Evolutionary conservation across 164 flowering plant species (phyloP).

Genomic region (Tetrastigma voinierianum): DNA sequence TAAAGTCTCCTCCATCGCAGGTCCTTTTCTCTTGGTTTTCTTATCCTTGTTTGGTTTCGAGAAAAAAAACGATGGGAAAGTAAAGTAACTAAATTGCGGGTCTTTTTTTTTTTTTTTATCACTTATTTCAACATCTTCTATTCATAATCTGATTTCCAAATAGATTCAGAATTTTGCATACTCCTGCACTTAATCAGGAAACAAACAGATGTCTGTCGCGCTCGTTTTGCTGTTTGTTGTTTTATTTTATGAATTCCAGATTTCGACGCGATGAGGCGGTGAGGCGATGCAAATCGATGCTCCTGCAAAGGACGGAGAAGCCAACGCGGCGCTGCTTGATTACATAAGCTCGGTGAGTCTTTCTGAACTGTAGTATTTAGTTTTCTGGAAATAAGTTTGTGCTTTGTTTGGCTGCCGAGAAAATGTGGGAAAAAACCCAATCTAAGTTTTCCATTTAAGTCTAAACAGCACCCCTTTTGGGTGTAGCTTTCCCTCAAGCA

Average conservation of each 20-base stretch:
- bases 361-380: too few relatives aligned
- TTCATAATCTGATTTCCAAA: neutral
- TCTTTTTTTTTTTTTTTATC: neutral
- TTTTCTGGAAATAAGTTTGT: too few relatives aligned
- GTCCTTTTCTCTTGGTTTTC: slow-evolving; percentile 26
- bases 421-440: too few relatives aligned
- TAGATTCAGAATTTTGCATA: too few relatives aligned
- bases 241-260: slow-evolving; percentile 33
- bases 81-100: neutral
- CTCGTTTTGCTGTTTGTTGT: too few relatives aligned
- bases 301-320: slow-evolving; percentile 92
- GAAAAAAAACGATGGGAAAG: too few relatives aligned
- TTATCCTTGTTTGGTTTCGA: neutral
- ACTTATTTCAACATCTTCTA: neutral
- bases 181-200: too few relatives aligned
- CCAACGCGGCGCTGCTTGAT: slow-evolving; percentile 86
- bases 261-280: slow-evolving; percentile 62
- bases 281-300: slow-evolving; percentile 94
- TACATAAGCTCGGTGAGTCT: slow-evolving; percentile 77
- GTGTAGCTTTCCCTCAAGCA: too few relatives aligned
- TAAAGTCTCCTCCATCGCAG: slow-evolving; percentile 77
- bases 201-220: too few relatives aligned
- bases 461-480: too few relatives aligned
- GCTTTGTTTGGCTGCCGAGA: too few relatives aligned
- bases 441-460: too few relatives aligned